phyloP scores from a whole-genome alignment of 768 basidiomycete species.

The Trametes punicea region DNA sequence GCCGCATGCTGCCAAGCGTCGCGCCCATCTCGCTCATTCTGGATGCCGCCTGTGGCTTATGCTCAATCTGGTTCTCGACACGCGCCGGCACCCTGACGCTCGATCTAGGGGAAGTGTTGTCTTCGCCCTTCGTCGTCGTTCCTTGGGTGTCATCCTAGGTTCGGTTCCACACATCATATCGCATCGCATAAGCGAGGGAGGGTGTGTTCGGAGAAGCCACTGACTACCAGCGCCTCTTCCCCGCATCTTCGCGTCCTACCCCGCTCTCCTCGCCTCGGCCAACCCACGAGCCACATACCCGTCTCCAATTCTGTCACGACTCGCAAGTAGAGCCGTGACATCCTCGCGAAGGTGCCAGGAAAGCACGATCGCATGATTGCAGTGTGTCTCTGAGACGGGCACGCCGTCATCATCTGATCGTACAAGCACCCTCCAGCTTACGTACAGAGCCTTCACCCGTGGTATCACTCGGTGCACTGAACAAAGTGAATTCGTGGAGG shows the following conservation, averaged over 20 bases:
- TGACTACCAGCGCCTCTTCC: not conserved
- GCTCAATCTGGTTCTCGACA: not conserved
- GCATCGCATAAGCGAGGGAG: constrained; percentile 1
- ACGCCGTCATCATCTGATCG: constrained; percentile 10
- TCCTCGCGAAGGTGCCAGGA: not conserved
- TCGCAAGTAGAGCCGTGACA: not conserved
- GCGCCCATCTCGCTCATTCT: constrained; percentile 7
- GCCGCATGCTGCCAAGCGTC: constrained; percentile 1
- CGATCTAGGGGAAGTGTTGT: not conserved
- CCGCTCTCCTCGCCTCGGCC: not conserved
- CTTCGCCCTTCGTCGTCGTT: too few species aligned
- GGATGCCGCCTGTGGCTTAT: constrained; percentile 1
- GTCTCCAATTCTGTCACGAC: not conserved
- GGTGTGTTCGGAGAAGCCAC: not conserved
- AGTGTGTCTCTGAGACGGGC: constrained; percentile 13
- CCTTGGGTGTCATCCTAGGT: too few species aligned
- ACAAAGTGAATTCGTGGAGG: not conserved
- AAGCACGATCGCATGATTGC: constrained; percentile 7
- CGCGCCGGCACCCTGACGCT: not conserved
- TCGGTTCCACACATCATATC: too few species aligned
- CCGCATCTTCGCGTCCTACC: not conserved
- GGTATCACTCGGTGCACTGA: not conserved
- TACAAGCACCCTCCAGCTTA: constrained; percentile 1
- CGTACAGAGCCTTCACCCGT: constrained; percentile 4
- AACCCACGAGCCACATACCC: constrained; percentile 4